Conservation (phyloP, 2,329 filamentous ascomycete genomes). For the Mycosphaerella sp. region DNA sequence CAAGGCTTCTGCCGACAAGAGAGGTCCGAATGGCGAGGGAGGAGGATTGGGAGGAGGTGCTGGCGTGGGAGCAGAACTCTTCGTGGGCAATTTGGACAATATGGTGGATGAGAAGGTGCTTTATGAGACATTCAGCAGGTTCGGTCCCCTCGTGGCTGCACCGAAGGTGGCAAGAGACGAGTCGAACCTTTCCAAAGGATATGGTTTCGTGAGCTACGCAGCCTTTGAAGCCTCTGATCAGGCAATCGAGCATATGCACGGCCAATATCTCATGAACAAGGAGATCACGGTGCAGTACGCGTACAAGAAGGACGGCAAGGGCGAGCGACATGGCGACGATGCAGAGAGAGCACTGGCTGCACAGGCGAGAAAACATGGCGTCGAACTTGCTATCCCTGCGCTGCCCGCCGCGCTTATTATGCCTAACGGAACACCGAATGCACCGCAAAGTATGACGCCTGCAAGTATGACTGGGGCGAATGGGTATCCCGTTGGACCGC, state of each 20-base stretch:
- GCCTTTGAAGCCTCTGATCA: constrained; percentile 92
- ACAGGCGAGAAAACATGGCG: constrained; percentile 90
- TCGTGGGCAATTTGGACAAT: constrained; percentile 89
- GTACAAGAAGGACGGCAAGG: constrained; percentile 98
- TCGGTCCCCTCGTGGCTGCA: constrained; percentile 74
- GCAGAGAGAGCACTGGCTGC: constrained; percentile 87
- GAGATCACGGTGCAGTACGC: constrained; percentile 95
- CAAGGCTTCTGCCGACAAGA: constrained; percentile 89
- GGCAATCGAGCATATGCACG: constrained; percentile 86
- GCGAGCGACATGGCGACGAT: constrained; percentile 88
- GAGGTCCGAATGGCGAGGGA: constrained; percentile 71
- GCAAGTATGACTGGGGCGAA: constrained; percentile 19
- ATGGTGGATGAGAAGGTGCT: constrained; percentile 95
- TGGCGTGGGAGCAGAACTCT: constrained; percentile 84
- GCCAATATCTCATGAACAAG: constrained; percentile 95
- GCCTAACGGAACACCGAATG: constrained; percentile 36
- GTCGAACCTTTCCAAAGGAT: constrained; percentile 81
- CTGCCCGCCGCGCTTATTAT: constrained; percentile 67
- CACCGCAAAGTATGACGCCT: constrained; percentile 38
- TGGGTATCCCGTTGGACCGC: constrained; percentile 29
- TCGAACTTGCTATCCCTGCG: constrained; percentile 72
- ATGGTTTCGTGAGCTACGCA: constrained; percentile 89
- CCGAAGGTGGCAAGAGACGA: constrained; percentile 94
- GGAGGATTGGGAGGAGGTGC: constrained; percentile 89
- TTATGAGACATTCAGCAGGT: constrained; percentile 90